Base-by-base conservation (phyloP, 1,139 yeast genomes). In the Geotrichum australiense region DNA sequence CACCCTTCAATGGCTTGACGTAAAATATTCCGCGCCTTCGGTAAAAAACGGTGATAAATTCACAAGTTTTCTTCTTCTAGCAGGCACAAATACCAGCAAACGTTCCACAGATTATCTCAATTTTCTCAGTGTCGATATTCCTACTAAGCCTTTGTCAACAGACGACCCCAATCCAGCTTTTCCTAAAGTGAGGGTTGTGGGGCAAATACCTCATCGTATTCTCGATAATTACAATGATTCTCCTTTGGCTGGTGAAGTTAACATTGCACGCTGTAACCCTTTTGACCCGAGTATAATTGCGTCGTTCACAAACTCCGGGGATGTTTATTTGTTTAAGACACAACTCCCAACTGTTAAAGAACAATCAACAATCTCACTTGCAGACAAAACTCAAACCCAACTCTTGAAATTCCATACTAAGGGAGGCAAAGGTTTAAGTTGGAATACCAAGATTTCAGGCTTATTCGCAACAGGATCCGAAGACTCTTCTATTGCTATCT, bases 261-360 rank as follows among this genome's bases (percentile, higher is more conserved):
- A 87, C 56, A 70, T 89, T 50, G 95, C 95, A 4, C 73, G 96
- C 34, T 78, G 75, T 56, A 76, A 81, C 74, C 95, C 96, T 0
- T 81, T 77, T 51, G 72, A 80, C 51, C 69, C 84, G 3, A 71
- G 68, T 33, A 60, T 76, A 0, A 73, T 87, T 11, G 91, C 94
- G 2, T 78, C 95, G 0, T 79, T 87, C 51, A 78, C 82, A 49
- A 94, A 89, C 1, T 61, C 63, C 3, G 97, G 98, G 19, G 76
- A 73, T 37, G 76, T 82, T 85, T 82, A 60, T 73, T 79, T 50
- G 66, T 73, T 49, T 66, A 56, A 29, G 46, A 56, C 47, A 53
- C 55, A 37, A 45, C 58, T 15, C 46, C 47, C 35, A 39, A 49
- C 22, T 50, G 50, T 25, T 50, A 47, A 21, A 63, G 21, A 51